Conservation (phyloP, 371 early-diverging fungal species). For the Phascolomyces articulosus region DNA sequence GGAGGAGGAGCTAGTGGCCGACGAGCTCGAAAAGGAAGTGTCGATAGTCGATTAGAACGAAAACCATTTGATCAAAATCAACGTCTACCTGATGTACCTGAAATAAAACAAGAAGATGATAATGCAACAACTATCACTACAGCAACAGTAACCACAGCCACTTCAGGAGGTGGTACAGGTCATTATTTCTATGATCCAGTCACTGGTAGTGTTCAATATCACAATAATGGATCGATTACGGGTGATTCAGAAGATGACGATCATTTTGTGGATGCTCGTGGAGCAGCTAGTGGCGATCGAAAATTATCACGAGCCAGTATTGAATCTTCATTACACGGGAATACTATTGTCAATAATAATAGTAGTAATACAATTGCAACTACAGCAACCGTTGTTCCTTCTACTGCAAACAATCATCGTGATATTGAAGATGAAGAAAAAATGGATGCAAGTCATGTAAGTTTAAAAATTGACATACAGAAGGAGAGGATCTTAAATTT, state of each 20-base stretch:
- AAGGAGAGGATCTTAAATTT: too few species aligned
- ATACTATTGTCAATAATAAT: not conserved
- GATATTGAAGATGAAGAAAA: not conserved
- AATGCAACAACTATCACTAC: not conserved
- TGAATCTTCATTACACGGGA: not conserved
- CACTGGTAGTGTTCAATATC: slow-evolving; percentile 10
- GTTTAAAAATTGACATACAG: too few species aligned
- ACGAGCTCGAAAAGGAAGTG: not conserved
- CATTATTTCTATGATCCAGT: slow-evolving; percentile 14
- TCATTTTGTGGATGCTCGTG: slow-evolving; percentile 2
- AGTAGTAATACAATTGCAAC: not conserved
- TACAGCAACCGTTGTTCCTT: not conserved
- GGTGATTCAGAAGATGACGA: slow-evolving; percentile 15
- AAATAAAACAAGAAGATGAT: not conserved
- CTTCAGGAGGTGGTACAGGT: not conserved
- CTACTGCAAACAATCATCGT: not conserved
- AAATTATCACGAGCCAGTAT: not conserved
- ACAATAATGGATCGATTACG: slow-evolving; percentile 3
- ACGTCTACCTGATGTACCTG: slow-evolving; percentile 6
- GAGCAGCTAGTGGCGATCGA: not conserved
- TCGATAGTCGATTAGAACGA: not conserved
- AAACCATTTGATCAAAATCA: not conserved
- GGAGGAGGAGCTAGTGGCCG: not conserved
- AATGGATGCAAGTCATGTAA: slow-evolving; percentile 11
- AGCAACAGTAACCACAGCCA: not conserved